Evolutionary conservation across 177 flowering plant species (phyloP).

Genomic region (Vitis hybrid): DNA sequence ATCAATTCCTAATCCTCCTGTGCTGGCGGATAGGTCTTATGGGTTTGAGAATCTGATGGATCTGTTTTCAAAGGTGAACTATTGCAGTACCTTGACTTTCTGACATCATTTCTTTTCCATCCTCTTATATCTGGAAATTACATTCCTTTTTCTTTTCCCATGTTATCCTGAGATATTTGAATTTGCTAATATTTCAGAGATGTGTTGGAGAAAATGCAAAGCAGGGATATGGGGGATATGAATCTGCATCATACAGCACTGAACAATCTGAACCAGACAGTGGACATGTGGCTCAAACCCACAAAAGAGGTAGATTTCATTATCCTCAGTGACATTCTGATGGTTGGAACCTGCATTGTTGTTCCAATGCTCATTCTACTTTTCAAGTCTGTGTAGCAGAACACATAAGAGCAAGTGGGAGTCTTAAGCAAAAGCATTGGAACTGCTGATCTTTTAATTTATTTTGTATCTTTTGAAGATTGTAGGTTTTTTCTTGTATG

Average conservation of each 20-base stretch:
- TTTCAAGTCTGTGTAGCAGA: background rate
- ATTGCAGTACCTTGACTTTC: background rate
- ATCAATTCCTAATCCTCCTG: background rate
- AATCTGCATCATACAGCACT: background rate
- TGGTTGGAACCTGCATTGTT: constrained; percentile 12
- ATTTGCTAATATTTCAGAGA: constrained; percentile 9
- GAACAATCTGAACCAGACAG: constrained; percentile 9
- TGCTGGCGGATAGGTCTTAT: background rate
- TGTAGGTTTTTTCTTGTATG: background rate
- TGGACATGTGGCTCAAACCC: constrained; percentile 5
- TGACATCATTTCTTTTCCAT: background rate
- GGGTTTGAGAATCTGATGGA: constrained; percentile 2
- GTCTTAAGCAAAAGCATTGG: background rate
- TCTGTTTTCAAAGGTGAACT: constrained; percentile 1
- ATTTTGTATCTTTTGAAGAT: background rate
- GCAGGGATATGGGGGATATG: background rate
- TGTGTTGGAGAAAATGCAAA: background rate
- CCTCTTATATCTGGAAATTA: background rate
- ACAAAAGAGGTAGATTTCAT: constrained; percentile 34
- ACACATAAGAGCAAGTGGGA: background rate
- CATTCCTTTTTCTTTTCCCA: background rate
- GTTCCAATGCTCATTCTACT: constrained; percentile 8
- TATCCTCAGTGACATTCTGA: constrained; percentile 20
- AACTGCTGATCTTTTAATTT: background rate
- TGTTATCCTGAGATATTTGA: background rate